Evolutionary conservation across 768 basidiomycete species (phyloP).

Genomic region (Krasilnikovozyma curviuscula): DNA sequence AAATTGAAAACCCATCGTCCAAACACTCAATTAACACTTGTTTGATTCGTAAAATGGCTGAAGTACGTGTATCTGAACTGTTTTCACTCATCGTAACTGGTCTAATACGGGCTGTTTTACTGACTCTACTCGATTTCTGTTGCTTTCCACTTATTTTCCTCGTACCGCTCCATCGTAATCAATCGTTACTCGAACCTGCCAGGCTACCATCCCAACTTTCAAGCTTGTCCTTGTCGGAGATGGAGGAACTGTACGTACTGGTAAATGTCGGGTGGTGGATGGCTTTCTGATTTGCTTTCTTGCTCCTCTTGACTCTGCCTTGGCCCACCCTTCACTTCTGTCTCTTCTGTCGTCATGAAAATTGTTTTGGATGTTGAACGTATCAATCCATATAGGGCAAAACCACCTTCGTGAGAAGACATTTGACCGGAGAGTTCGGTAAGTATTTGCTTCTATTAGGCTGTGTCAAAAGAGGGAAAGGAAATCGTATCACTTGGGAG

Average conservation of each 20-base stretch:
- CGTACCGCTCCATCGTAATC: background rate
- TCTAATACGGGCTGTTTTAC: no score
- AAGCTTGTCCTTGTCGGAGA: slow-evolving; percentile 98
- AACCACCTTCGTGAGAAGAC: slow-evolving; percentile 71
- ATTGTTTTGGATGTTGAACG: background rate
- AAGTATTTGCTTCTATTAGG: slow-evolving; percentile 33
- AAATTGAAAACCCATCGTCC: no score
- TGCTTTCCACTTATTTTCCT: no score
- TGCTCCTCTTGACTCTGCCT: background rate
- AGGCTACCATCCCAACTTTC: slow-evolving; percentile 53
- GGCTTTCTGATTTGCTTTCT: slow-evolving; percentile 36
- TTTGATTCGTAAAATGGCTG: no score
- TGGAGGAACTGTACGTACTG: slow-evolving; percentile 90
- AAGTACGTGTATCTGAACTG: no score
- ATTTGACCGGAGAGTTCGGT: slow-evolving; percentile 8
- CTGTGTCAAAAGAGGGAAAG: slow-evolving; percentile 1
- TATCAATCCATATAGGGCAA: slow-evolving; percentile 22
- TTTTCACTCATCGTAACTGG: no score
- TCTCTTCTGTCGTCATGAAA: no score
- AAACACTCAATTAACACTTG: no score
- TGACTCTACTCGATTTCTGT: no score
- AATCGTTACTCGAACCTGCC: background rate
- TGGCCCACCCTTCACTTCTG: no score
- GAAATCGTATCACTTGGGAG: slow-evolving; percentile 83
- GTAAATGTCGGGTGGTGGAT: no score